A percentile compares a stretch with the other conserved stretches of the same genome.
These are phyloP conservation scores for Arthroderma sp. DNA, from an alignment of 2,329 filamentous ascomycete species.

Conservation along the genomic window DNA sequence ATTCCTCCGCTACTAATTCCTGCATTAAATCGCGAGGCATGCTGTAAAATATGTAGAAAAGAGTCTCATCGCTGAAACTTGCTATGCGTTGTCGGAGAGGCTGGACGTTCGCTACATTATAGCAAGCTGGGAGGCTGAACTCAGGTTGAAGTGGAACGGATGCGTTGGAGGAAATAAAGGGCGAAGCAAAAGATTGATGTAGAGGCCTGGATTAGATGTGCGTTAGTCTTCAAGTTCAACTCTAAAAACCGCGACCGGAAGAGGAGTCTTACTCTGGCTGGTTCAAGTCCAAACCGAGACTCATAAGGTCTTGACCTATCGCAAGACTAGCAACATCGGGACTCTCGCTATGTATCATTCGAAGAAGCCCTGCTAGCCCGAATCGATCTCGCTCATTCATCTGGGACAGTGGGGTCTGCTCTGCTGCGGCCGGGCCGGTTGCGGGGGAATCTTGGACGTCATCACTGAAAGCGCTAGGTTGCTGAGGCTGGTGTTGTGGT, in stretches of 20 bases:
- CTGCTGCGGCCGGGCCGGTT: constrained; percentile 4
- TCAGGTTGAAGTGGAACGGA: constrained; percentile 49
- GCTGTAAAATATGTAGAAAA: constrained; percentile 59
- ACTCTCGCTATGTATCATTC: constrained; percentile 43
- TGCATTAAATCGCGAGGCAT: constrained; percentile 53
- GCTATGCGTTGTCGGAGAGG: constrained; percentile 45
- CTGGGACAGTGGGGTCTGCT: constrained; percentile 31
- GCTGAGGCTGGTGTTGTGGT: constrained; percentile 25
- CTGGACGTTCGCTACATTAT: constrained; percentile 54
- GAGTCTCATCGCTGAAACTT: constrained; percentile 50
- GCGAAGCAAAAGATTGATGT: constrained; percentile 50
- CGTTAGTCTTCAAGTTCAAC: background rate
- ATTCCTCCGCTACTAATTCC: constrained; percentile 50
- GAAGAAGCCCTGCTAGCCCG: constrained; percentile 46
- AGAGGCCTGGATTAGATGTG: constrained; percentile 37
- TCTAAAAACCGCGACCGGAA: background rate
- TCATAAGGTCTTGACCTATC: constrained; percentile 51
- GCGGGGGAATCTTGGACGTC: constrained; percentile 5
- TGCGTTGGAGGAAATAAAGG: constrained; percentile 45
- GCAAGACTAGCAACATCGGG: constrained; percentile 41
- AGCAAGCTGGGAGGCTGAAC: constrained; percentile 50
- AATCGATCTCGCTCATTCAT: constrained; percentile 49
- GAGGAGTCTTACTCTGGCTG: constrained; percentile 40
- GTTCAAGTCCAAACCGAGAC: constrained; percentile 51
- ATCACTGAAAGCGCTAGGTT: constrained; percentile 13